A percentile compares a stretch with the other conserved stretches of the same genome.
These are phyloP conservation scores for Plasmodium vivax DNA, from an alignment of 169 alveolate genomes.

Conservation along the genomic window DNA sequence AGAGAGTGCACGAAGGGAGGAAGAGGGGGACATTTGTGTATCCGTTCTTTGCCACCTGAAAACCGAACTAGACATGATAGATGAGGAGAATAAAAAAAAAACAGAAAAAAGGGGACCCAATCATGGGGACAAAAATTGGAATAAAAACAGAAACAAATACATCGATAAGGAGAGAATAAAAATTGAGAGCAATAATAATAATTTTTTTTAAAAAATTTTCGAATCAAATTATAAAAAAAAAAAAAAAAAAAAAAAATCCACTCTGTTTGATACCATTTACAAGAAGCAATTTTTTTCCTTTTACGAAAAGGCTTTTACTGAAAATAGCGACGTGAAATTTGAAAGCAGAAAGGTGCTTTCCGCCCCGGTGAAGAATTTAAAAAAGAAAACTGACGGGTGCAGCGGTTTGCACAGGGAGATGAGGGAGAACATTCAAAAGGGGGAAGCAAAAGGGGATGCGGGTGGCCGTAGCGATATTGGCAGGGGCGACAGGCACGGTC, in stretches of 20 bases:
- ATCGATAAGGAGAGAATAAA: background rate
- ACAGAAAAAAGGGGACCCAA: background rate
- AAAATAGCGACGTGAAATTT: conserved; percentile 39
- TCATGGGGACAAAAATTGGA: background rate
- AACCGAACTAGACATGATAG: conserved; percentile 58
- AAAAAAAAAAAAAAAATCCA: conserved; percentile 11
- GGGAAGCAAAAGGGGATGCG: background rate
- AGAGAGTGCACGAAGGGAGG: background rate
- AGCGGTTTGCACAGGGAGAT: background rate
- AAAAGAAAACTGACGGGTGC: background rate
- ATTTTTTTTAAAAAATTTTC: conserved; percentile 38
- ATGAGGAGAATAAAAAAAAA: conserved; percentile 28
- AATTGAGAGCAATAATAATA: conserved; percentile 13
- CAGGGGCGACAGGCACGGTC: background rate
- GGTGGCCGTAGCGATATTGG: background rate
- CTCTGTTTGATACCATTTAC: conserved; percentile 24
- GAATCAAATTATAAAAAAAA: conserved; percentile 36
- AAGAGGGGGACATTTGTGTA: conserved; percentile 37
- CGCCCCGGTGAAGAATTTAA: background rate
- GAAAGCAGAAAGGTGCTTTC: conserved; percentile 35
- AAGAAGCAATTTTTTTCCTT: conserved; percentile 61
- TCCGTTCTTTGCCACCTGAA: conserved; percentile 38
- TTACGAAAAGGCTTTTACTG: conserved; percentile 40
- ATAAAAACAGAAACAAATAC: background rate
- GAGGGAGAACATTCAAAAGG: background rate